Evolutionary conservation across 495 filamentous ascomycete genomes (phyloP).

Genomic region (Aspergillus saccharolyticus): DNA sequence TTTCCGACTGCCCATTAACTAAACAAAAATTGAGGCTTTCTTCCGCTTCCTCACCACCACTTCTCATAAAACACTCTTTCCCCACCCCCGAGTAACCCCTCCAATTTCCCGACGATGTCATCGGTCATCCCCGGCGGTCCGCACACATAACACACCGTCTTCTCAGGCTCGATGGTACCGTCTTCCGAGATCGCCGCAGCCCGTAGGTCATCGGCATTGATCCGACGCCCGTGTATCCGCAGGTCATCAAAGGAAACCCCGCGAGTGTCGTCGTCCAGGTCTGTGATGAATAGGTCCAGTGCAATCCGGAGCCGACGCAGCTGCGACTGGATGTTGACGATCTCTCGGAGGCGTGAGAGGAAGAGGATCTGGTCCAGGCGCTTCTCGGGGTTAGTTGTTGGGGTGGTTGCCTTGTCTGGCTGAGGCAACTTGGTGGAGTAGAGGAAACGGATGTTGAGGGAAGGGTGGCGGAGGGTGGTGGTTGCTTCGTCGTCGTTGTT

Average conservation of each 20-base stretch:
- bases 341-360: slow-evolving; percentile 47
- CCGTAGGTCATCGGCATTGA: slow-evolving; percentile 46
- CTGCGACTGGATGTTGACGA: slow-evolving; percentile 30
- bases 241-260: too few relatives aligned
- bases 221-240: slow-evolving; percentile 41
- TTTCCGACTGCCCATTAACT: too few relatives aligned
- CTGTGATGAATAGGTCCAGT: slow-evolving; percentile 40
- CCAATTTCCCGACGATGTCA: slow-evolving; percentile 57
- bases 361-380: slow-evolving; percentile 56
- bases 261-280: slow-evolving; percentile 9
- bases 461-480: slow-evolving; percentile 13
- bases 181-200: slow-evolving; percentile 38
- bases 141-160: slow-evolving; percentile 70
- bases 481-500: slow-evolving; percentile 25
- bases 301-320: slow-evolving; percentile 27
- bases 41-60: slow-evolving; percentile 63
- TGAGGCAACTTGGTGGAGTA: slow-evolving; percentile 41
- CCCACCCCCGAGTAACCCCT: slow-evolving; percentile 46
- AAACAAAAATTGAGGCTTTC: too few relatives aligned
- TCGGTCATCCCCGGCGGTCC: slow-evolving; percentile 79
- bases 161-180: slow-evolving; percentile 29
- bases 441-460: slow-evolving; percentile 33
- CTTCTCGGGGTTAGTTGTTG: slow-evolving; percentile 25
- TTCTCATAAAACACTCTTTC: slow-evolving; percentile 72
- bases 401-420: slow-evolving; percentile 18